Evolutionary conservation across 1,284 basidiomycete species (phyloP).

Genomic region (Athelia psychrophila): DNA sequence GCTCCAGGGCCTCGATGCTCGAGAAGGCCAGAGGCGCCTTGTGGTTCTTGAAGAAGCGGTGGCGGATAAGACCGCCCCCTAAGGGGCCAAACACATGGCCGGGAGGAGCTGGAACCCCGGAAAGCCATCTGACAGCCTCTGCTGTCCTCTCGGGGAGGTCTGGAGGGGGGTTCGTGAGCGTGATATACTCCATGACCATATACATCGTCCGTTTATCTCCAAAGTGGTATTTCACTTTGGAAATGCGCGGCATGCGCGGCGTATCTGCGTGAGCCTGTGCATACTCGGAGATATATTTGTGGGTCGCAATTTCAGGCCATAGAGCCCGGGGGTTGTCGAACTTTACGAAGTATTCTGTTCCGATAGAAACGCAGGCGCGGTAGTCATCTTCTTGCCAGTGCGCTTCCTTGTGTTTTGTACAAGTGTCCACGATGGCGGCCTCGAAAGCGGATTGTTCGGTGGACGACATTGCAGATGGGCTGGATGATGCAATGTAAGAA

Average conservation of each 20-base stretch:
- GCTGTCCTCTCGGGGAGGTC: slow-evolving; percentile 14
- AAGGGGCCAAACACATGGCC: slow-evolving; percentile 18
- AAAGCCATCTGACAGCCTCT: slow-evolving; percentile 22
- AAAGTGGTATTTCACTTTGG: slow-evolving; percentile 12
- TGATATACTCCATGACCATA: slow-evolving; percentile 25
- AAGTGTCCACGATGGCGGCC: not conserved
- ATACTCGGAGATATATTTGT: slow-evolving; percentile 11
- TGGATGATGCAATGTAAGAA: too few relatives aligned
- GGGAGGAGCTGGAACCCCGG: slow-evolving; percentile 16
- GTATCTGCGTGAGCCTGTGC: slow-evolving; percentile 6
- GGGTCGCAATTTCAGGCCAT: slow-evolving; percentile 11
- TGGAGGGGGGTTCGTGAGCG: slow-evolving; percentile 2
- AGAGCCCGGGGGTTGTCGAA: slow-evolving; percentile 4
- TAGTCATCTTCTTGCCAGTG: slow-evolving; percentile 1
- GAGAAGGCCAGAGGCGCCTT: slow-evolving; percentile 22
- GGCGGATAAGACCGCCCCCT: slow-evolving; percentile 17
- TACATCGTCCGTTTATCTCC: slow-evolving; percentile 10
- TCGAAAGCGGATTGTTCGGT: not conserved
- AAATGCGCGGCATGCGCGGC: slow-evolving; percentile 21
- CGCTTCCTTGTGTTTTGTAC: slow-evolving; percentile 8
- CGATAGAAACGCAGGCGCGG: slow-evolving; percentile 3
- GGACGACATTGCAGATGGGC: not conserved
- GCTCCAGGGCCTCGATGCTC: slow-evolving; percentile 18
- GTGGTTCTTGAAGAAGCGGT: slow-evolving; percentile 20
- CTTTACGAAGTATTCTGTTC: slow-evolving; percentile 8